Evolutionary conservation across 2,329 filamentous ascomycete genomes (phyloP), one percentile per base, ranked within the genome.

Genomic region (Malbranchea zuffiana): DNA sequence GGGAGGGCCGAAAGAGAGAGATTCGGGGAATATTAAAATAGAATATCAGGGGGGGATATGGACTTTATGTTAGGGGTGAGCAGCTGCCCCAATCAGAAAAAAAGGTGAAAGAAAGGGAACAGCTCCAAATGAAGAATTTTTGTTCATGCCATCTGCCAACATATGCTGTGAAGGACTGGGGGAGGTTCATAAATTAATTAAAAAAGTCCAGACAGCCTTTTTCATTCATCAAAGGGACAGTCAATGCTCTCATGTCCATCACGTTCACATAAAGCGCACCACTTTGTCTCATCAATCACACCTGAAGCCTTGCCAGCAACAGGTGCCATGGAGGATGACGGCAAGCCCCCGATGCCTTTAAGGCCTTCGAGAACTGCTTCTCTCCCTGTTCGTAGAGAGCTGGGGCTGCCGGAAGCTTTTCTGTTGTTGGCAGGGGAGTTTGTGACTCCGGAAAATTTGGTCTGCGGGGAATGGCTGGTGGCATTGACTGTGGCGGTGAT

Each of bases 181-280:
- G n/a, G n/a, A n/a, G n/a, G n/a, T n/a, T n/a, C n/a, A n/a, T n/a
- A n/a, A n/a, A n/a, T n/a, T n/a, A n/a, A 4, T 31, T 12, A 23
- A 35, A 4, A 23, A 23, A 8, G 23, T 23, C 6, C 17, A 6
- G 15, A 12, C 29, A 23, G 28, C 29, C 16, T 41, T 37, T 26
- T 44, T 57, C 48, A 63, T 59, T 92, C 85, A 62, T 94, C 87
- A 60, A 93, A 82, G 8, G 87, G 86, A 61, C 87, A 94, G 59
- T 92, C 85, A 43, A 93, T 87, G 53, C 88, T 95, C 60, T 95
- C 83, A 57, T 98, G 90, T 10, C 90, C 90, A 53, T 98, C 90
- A 44, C 84, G 77, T 67, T 98, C 90, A 57, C 90, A 98, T 29
- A 96, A 69, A 11, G 90, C 90, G 61, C 90, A 98, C 90, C 90